Conservation (phyloP, 148 eudicot species). For the Dianthus caryophyllus region DNA sequence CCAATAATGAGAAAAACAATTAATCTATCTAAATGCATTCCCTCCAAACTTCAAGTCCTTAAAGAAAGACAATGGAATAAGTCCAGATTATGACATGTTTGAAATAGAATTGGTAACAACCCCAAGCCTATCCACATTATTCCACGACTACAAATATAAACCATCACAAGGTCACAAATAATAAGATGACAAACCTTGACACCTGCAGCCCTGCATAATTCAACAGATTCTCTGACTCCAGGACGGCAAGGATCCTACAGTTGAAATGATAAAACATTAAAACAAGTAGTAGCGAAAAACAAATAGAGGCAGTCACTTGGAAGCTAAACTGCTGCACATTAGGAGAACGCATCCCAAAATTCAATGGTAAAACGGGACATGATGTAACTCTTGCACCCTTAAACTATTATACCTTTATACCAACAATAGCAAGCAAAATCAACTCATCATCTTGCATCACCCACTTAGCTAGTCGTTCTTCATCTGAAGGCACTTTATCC, state of each 20-base stretch:
- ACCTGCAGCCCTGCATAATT: constrained; percentile 37
- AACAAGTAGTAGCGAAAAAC: not conserved
- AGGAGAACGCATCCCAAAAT: not conserved
- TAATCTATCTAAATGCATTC: not conserved
- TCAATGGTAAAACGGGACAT: not conserved
- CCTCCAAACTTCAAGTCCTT: too few relatives aligned
- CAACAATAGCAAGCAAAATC: constrained; percentile 74
- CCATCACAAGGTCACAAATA: not conserved
- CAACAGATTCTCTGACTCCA: constrained; percentile 37
- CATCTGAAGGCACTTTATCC: constrained; percentile 57
- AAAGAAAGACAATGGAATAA: not conserved
- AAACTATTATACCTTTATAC: constrained; percentile 60
- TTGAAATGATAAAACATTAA: constrained; percentile 16
- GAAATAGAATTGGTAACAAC: not conserved
- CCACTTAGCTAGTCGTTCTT: constrained; percentile 67
- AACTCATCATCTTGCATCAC: constrained; percentile 71
- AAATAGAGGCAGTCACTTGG: not conserved
- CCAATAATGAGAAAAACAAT: not conserved
- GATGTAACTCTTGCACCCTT: not conserved
- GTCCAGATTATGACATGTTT: not conserved
- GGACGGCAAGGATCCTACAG: constrained; percentile 50
- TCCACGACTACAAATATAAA: not conserved
- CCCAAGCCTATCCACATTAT: not conserved
- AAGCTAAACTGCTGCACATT: not conserved
- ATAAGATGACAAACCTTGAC: constrained; percentile 23